A percentile compares a stretch with the other conserved stretches of the same genome.
Evolutionary conservation across 2,329 filamentous ascomycete species (phyloP).

Genomic region (Cytospora leucostoma): DNA sequence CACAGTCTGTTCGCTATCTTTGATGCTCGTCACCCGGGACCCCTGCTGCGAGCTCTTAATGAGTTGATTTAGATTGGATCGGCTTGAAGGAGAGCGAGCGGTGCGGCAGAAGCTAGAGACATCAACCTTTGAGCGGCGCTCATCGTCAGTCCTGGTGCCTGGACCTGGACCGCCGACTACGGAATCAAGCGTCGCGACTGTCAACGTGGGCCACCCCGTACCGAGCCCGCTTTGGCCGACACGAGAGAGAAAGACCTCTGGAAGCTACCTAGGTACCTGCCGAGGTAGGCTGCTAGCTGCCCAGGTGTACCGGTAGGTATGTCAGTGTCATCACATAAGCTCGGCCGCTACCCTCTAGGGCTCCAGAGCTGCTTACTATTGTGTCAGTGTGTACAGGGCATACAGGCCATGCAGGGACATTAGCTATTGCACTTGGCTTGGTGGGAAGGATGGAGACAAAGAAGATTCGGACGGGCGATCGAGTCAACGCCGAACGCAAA

Average conservation of each 20-base stretch:
- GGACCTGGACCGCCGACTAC: conserved; percentile 15
- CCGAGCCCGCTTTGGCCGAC: too few species aligned
- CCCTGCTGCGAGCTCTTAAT: not conserved
- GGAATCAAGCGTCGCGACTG: conserved; percentile 10
- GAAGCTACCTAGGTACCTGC: too few species aligned
- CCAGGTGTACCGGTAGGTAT: too few species aligned
- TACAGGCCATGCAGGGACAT: too few species aligned
- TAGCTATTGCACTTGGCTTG: not conserved
- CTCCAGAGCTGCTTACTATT: too few species aligned
- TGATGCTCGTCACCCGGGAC: not conserved
- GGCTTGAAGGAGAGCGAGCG: not conserved
- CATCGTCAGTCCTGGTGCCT: not conserved
- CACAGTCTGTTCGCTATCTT: not conserved
- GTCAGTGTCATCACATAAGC: not conserved
- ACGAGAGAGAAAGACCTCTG: too few species aligned
- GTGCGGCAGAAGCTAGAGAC: not conserved
- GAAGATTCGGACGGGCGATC: not conserved
- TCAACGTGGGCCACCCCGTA: not conserved
- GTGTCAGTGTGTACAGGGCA: too few species aligned
- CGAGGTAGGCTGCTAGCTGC: too few species aligned
- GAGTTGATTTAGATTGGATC: not conserved
- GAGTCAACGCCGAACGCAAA: not conserved
- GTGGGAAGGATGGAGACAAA: not conserved
- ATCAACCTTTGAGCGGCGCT: not conserved
- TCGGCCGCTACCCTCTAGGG: not conserved